Percentiles rank a stretch among this genome's conserved stretches.
Conservation (phyloP, 2,329 filamentous ascomycete genomes). For the Harringtonia lauricola region DNA sequence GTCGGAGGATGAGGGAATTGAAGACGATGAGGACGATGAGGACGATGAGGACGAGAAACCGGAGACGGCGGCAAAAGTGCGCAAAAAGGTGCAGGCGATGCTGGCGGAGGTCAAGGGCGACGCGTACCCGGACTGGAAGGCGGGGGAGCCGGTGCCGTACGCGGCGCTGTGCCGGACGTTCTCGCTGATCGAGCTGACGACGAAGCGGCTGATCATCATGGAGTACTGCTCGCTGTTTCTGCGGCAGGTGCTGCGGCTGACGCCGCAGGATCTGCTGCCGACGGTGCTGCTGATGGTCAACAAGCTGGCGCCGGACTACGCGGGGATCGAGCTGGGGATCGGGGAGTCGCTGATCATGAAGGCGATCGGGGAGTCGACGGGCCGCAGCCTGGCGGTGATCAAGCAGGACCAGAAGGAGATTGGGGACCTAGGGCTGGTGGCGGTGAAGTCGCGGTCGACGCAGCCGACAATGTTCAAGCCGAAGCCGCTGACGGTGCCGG, state of each 20-base stretch:
- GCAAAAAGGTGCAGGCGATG: constrained; percentile 72
- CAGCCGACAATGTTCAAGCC: constrained; percentile 99
- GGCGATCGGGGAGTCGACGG: constrained; percentile 88
- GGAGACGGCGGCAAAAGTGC: constrained; percentile 59
- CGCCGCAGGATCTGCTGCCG: constrained; percentile 74
- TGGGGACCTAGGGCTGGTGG: constrained; percentile 87
- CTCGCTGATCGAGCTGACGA: constrained; percentile 88
- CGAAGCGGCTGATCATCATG: constrained; percentile 78
- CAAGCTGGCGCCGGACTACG: constrained; percentile 92
- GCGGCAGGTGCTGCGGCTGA: constrained; percentile 85
- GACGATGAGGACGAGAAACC: constrained; percentile 53
- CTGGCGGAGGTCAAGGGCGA: constrained; percentile 68
- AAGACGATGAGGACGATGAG: constrained; percentile 32
- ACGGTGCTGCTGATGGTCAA: constrained; percentile 95
- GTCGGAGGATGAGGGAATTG: constrained; percentile 29
- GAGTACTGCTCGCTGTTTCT: constrained; percentile 86
- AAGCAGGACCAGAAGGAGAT: constrained; percentile 95
- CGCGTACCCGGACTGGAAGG: constrained; percentile 90
- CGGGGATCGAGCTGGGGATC: constrained; percentile 94
- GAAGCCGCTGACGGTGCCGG: constrained; percentile 75
- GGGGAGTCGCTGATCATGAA: constrained; percentile 99
- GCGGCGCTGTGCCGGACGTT: constrained; percentile 91
- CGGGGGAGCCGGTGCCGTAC: constrained; percentile 82
- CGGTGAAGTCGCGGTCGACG: constrained; percentile 87
- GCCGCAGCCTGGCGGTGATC: constrained; percentile 77